These are phyloP conservation scores for Rosellinia necatrix DNA, from an alignment of 2,329 filamentous ascomycete genomes.

Conservation along the genomic window DNA sequence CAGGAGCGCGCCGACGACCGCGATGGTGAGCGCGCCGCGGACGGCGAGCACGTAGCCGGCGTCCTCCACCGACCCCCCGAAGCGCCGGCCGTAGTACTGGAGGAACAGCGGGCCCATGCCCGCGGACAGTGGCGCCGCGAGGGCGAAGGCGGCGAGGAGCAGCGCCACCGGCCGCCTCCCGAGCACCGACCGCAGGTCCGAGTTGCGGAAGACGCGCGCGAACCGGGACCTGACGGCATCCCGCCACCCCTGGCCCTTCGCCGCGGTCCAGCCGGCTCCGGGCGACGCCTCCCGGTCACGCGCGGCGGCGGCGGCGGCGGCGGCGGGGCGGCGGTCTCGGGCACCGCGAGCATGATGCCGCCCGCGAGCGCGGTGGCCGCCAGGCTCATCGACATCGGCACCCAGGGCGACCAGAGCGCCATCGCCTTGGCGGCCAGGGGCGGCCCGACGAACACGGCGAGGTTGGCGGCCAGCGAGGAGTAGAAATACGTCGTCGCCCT, in stretches of 20 bases:
- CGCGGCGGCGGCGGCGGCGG: not conserved
- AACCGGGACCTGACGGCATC: constrained; percentile 4
- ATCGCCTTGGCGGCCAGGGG: constrained; percentile 19
- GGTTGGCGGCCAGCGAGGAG: constrained; percentile 24
- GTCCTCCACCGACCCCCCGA: constrained; percentile 31
- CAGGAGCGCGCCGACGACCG: constrained; percentile 26
- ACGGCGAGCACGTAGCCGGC: constrained; percentile 34
- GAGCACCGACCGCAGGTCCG: constrained; percentile 9
- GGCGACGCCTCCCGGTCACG: not conserved
- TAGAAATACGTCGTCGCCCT: constrained; percentile 28
- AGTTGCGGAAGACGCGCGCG: constrained; percentile 5
- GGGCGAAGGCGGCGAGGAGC: constrained; percentile 17
- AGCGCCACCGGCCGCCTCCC: constrained; percentile 17
- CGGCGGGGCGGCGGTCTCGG: constrained; percentile 27
- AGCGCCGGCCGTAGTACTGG: constrained; percentile 37
- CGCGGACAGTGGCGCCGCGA: constrained; percentile 12
- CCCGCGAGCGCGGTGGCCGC: constrained; percentile 15
- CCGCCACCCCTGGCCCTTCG: not conserved
- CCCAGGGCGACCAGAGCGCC: constrained; percentile 24
- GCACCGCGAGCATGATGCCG: constrained; percentile 22
- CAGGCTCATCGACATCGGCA: constrained; percentile 17
- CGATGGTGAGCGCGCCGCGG: constrained; percentile 30
- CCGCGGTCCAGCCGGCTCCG: not conserved
- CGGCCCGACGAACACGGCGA: constrained; percentile 22
- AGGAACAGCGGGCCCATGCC: constrained; percentile 23